Evolutionary conservation across 371 early-diverging fungal species (phyloP), one percentile per base, ranked within the genome.

Genomic region (Choanephora cucurbitarum): DNA sequence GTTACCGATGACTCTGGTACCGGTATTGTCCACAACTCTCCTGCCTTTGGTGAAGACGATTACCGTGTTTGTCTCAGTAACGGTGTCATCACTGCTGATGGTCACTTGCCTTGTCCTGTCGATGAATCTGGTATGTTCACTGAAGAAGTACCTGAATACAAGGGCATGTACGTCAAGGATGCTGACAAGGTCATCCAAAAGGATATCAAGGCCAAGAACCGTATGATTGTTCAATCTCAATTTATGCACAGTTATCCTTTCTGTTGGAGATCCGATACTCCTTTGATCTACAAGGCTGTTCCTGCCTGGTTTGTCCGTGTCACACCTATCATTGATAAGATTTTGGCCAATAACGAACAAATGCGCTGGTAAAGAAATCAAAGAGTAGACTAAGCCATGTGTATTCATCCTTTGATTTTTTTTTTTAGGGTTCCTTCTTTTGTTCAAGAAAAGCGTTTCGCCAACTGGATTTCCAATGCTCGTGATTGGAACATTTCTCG

Each of bases 21-120:
- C 17, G 99, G 99, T 66, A 91, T 99, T 72, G 99, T 99, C 17
- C 99, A 99, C 80, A 92, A 92, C 66, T 96, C 99, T 15, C 99
- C 99, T 33, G 99, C 93, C 17, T 99, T 99, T 86, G 99, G 99
- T 83, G 99, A 99, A 76, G 99, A 99, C 84, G 99, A 99, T 91
- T 95, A 94, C 85, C 94, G 99, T 55, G 94, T 96, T 23, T 98
- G 97, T 81, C 60, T 95, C 19, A 85, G 69, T 23, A 67, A 96
- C 65, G 89, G 88, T 19, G 84, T 99, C 49, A 90, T 99, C 49
- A 75, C 83, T 9, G 82, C 84, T 14, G 97, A 96, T 70, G 94
- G 93, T 54, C 88, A 87, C 48, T 73, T 92, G 28, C 98, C 98
- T 17, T 97, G 93, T 78, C 99, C 99, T 37, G 82, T 99, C 45